phyloP scores from a whole-genome alignment of 2,329 filamentous ascomycete species.

The Sporothrix variecibatus region DNA sequence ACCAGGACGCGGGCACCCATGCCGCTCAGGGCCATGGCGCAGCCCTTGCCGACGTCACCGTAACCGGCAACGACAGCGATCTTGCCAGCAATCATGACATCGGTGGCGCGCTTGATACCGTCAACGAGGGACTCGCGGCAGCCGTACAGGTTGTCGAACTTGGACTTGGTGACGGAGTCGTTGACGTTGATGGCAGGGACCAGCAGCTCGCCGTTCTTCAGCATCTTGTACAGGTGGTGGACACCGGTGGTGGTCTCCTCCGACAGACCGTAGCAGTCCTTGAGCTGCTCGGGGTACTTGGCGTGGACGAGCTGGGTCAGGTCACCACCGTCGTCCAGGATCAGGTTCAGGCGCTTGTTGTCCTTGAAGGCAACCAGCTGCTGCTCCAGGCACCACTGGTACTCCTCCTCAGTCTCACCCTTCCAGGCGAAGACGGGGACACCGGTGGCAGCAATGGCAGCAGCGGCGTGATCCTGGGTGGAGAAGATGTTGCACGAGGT shows the following conservation, averaged over 20 bases:
- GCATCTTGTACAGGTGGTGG: conserved; percentile 98
- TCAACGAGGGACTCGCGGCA: conserved; percentile 98
- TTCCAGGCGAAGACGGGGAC: conserved; percentile 81
- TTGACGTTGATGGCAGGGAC: conserved; percentile 99
- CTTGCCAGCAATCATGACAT: conserved; percentile 99
- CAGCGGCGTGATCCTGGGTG: conserved; percentile 97
- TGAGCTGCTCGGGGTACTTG: conserved; percentile 98
- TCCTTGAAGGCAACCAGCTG: conserved; percentile 97
- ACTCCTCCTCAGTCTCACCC: conserved; percentile 98
- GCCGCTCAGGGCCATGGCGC: conserved; percentile 89
- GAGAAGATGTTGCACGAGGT: conserved; percentile 99
- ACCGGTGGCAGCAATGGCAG: conserved; percentile 91
- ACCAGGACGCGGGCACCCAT: conserved; percentile 97
- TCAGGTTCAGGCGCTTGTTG: conserved; percentile 94
- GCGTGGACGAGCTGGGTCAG: conserved; percentile 93
- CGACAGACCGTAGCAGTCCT: conserved; percentile 96
- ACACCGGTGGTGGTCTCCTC: conserved; percentile 99
- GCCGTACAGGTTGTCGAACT: conserved; percentile 99
- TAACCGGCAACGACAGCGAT: conserved; percentile 95
- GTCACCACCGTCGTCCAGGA: conserved; percentile 98
- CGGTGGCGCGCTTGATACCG: conserved; percentile 99
- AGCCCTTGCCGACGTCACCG: conserved; percentile 99
- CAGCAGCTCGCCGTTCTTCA: conserved; percentile 86
- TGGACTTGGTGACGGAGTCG: conserved; percentile 99
- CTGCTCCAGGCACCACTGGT: conserved; percentile 99